Percentiles rank a stretch among this genome's conserved stretches.
phyloP scores from a whole-genome alignment of 2,329 filamentous ascomycete species.

The Trichoderma atroviride region DNA sequence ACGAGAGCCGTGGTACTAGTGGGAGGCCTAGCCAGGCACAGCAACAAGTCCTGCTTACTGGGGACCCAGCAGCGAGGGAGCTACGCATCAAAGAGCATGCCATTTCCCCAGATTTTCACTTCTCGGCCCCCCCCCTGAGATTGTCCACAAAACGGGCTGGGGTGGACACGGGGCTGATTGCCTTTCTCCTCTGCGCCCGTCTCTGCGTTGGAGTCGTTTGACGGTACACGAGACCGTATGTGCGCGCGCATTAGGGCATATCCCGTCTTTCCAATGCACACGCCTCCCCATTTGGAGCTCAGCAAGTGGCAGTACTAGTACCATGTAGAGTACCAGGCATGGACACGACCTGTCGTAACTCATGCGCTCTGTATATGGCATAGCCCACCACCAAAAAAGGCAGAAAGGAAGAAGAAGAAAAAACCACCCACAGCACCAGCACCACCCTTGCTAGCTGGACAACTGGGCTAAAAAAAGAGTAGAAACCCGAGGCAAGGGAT shows the following conservation, averaged over 20 bases:
- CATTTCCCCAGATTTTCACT: constrained; percentile 27
- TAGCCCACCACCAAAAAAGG: not conserved
- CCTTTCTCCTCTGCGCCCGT: constrained; percentile 6
- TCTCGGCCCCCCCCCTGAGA: constrained; percentile 5
- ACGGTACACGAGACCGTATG: constrained; percentile 11
- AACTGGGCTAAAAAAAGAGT: constrained; percentile 14
- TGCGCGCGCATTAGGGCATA: constrained; percentile 21
- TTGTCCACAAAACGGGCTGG: constrained; percentile 9
- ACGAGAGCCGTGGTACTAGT: not conserved
- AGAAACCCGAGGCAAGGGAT: not conserved
- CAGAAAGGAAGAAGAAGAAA: not conserved
- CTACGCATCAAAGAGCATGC: constrained; percentile 20
- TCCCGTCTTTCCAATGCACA: constrained; percentile 8
- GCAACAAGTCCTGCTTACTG: constrained; percentile 5
- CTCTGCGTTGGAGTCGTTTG: not conserved
- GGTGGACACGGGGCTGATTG: not conserved
- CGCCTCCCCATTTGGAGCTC: constrained; percentile 10
- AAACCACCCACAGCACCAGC: not conserved
- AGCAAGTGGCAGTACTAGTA: not conserved
- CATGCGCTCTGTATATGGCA: not conserved
- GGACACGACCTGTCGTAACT: constrained; percentile 2
- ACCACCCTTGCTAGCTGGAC: constrained; percentile 11
- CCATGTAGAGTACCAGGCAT: constrained; percentile 7
- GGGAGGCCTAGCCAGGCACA: constrained; percentile 14
- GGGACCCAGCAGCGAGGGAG: constrained; percentile 3